phyloP scores from a whole-genome alignment of 805 yeast genomes.

The Candida hispaniensis region DNA sequence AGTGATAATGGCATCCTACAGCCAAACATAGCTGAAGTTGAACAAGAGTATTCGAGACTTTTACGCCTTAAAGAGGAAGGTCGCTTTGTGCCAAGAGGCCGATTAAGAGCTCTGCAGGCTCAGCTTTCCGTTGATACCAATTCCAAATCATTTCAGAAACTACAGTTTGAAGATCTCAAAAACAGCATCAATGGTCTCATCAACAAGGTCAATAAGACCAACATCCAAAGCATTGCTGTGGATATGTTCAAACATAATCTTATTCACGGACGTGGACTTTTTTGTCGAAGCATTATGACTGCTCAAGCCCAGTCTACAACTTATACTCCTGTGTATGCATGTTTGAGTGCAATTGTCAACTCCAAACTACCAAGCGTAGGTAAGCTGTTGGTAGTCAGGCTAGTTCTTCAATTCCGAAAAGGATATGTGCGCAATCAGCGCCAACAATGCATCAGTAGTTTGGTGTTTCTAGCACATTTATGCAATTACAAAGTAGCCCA shows the following conservation, averaged over 20 bases:
- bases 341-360: conserved; percentile 50
- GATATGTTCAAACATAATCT: conserved; percentile 50
- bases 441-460: conserved; percentile 34
- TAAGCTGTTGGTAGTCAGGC: conserved; percentile 40
- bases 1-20: too few species aligned
- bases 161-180: conserved; percentile 47
- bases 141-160: conserved; percentile 38
- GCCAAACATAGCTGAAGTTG: too few species aligned
- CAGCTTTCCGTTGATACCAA: conserved; percentile 27
- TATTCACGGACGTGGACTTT: conserved; percentile 47
- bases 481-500: conserved; percentile 52
- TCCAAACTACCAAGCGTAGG: conserved; percentile 64
- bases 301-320: conserved; percentile 37
- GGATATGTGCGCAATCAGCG: conserved; percentile 41
- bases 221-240: conserved; percentile 39
- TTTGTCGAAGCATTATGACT: conserved; percentile 48
- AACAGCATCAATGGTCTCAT: conserved; percentile 40
- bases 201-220: conserved; percentile 36
- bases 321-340: conserved; percentile 43
- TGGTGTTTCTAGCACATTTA: conserved; percentile 48
- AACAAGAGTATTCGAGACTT: conserved; percentile 33
- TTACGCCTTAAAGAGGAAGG: conserved; percentile 36
- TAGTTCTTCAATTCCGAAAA: conserved; percentile 48
- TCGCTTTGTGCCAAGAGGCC: conserved; percentile 45
- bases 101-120: conserved; percentile 35